phyloP scores from a whole-genome alignment of 805 yeast species.

The Lachancea mirantina region DNA sequence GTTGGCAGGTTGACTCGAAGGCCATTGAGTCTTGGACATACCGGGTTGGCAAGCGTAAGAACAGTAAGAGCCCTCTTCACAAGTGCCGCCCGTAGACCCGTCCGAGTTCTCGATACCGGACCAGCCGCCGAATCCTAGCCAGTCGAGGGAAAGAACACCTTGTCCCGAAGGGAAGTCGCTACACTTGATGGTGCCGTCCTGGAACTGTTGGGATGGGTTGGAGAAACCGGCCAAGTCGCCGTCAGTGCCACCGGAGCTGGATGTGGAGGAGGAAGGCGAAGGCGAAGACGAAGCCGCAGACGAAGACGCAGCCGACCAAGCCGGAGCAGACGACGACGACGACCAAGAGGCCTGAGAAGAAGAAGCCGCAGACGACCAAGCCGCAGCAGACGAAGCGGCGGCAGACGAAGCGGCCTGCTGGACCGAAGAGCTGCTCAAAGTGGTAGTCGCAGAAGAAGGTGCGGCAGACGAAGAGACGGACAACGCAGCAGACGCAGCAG shows the following conservation, averaged over 20 bases:
- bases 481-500: constrained; percentile 34
- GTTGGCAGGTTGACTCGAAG: constrained; percentile 53
- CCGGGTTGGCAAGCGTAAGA: constrained; percentile 76
- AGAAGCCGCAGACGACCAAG: constrained; percentile 3
- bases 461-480: constrained; percentile 2
- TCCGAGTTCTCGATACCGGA: constrained; percentile 50
- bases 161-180: constrained; percentile 59
- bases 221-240: constrained; percentile 49
- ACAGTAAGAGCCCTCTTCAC: constrained; percentile 64
- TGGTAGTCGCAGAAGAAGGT: constrained; percentile 2
- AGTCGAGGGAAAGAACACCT: constrained; percentile 56
- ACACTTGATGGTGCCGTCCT: constrained; percentile 64
- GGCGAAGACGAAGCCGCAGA: constrained; percentile 22
- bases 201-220: constrained; percentile 46
- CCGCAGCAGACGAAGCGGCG: constrained; percentile 7
- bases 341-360: constrained; percentile 1
- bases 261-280: constrained; percentile 28
- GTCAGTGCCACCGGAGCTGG: constrained; percentile 32
- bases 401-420: constrained; percentile 6
- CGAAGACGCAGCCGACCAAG: constrained; percentile 11
- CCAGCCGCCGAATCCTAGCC: constrained; percentile 48
- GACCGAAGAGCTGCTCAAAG: constrained; percentile 6
- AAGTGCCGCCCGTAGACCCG: constrained; percentile 53
- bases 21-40: constrained; percentile 80
- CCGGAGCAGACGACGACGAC: constrained; percentile 4